A percentile compares a stretch with the other conserved stretches of the same genome.
Conservation (phyloP, 129 eudicot species). For the Sambucus nigra region DNA sequence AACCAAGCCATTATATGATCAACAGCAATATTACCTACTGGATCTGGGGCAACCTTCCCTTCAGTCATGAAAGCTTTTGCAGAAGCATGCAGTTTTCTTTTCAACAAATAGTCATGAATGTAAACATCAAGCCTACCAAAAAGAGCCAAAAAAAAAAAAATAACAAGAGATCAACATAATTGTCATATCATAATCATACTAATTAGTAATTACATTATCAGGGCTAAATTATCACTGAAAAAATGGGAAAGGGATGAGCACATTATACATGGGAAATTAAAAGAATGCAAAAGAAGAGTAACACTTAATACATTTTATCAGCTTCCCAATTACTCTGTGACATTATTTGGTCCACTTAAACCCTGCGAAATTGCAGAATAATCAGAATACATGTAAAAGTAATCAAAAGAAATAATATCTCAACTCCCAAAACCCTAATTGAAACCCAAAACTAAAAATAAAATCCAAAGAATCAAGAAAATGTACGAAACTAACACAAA, state of each 20-base stretch:
- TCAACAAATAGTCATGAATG: conserved; percentile 88
- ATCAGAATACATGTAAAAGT: not conserved
- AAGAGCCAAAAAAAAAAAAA: conserved; percentile 1
- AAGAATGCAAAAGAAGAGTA: conserved; percentile 1
- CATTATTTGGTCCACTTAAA: conserved; percentile 35
- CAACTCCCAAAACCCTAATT: conserved; percentile 9
- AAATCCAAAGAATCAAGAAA: not conserved
- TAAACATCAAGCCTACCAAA: conserved; percentile 89
- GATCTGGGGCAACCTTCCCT: conserved; percentile 98
- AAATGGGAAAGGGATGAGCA: not conserved
- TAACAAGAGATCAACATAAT: conserved; percentile 1
- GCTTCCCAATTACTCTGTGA: conserved; percentile 99
- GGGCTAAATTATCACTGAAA: too few relatives aligned
- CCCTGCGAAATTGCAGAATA: conserved; percentile 17
- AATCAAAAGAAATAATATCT: conserved; percentile 18
- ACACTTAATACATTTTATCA: conserved; percentile 69
- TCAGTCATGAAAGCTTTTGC: conserved; percentile 99
- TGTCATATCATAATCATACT: not conserved
- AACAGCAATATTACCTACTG: conserved; percentile 62
- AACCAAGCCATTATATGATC: not conserved
- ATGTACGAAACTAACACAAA: too few relatives aligned
- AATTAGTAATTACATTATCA: too few relatives aligned
- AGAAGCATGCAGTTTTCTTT: conserved; percentile 81
- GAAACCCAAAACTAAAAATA: conserved; percentile 2
- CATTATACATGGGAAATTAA: not conserved